Percentiles rank a stretch among this genome's conserved stretches.
Conservation (phyloP, 192 early-diverging fungal species). For the Backusella morwellensis region DNA sequence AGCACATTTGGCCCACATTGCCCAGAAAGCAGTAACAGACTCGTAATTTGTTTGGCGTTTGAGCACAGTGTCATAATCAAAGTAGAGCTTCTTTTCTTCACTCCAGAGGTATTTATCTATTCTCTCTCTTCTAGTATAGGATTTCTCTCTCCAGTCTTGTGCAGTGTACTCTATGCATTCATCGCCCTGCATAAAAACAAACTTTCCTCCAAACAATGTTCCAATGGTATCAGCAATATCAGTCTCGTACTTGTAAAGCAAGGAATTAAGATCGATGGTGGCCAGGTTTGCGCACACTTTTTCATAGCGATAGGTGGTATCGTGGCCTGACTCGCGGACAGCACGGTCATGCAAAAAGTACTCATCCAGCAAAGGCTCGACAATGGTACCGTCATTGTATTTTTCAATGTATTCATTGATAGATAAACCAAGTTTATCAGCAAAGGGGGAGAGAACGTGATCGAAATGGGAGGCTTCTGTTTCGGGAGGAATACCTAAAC, state of each 20-base stretch:
- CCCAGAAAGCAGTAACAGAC: conserved; percentile 85
- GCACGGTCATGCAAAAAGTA: conserved; percentile 99
- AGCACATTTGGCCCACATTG: conserved; percentile 90
- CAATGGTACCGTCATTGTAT: conserved; percentile 68
- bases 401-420: conserved; percentile 70
- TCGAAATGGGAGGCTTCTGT: conserved; percentile 92
- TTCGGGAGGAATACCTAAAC: conserved; percentile 96
- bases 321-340: conserved; percentile 96
- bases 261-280: conserved; percentile 89
- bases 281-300: conserved; percentile 87
- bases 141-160: conserved; percentile 63
- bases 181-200: conserved; percentile 11
- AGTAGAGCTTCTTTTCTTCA: conserved; percentile 75
- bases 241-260: conserved; percentile 95
- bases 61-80: conserved; percentile 84
- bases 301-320: conserved; percentile 95
- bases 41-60: conserved; percentile 75
- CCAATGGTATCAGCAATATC: conserved; percentile 82
- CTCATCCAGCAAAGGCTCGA: conserved; percentile 83
- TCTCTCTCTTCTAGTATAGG: conserved; percentile 52
- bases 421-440: conserved; percentile 57
- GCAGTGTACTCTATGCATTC: conserved; percentile 44
- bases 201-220: conserved; percentile 51
- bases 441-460: conserved; percentile 83
- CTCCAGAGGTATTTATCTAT: conserved; percentile 90